Evolutionary conservation across 140 eudicot species (phyloP).

Genomic region (Erigeron philadelphicus): DNA sequence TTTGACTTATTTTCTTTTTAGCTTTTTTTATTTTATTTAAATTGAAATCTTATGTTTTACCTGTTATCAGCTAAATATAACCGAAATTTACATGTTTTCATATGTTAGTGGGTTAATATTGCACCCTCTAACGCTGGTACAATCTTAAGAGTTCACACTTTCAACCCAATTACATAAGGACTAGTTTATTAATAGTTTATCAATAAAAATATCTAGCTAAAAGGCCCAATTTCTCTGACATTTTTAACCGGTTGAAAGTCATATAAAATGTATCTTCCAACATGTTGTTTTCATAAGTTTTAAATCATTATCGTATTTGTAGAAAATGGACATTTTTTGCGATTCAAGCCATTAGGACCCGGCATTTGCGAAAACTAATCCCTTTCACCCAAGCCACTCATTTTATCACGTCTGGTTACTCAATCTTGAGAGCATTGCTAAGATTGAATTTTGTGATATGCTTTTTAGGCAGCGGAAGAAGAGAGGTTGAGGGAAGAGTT

Average conservation of each 20-base stretch:
- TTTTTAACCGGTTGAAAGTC: neutral
- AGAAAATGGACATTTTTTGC: neutral
- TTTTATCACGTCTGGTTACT: neutral
- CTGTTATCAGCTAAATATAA: neutral
- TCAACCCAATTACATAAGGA: neutral
- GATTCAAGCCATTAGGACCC: neutral
- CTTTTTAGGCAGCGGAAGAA: constrained; percentile 58
- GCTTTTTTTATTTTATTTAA: neutral
- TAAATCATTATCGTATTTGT: neutral
- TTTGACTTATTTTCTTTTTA: neutral
- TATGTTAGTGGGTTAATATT: neutral
- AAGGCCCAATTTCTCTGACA: neutral
- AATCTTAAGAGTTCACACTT: neutral
- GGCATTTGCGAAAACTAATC: too few species aligned
- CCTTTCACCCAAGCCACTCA: neutral
- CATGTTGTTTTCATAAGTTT: neutral
- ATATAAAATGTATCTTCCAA: neutral
- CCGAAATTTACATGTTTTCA: neutral
- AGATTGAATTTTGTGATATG: constrained; percentile 19
- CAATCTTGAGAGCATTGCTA: neutral
- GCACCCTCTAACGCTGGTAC: neutral
- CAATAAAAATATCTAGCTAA: neutral
- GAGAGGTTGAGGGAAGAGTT: constrained; percentile 45
- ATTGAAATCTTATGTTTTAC: too few species aligned
- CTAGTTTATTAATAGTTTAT: neutral